Evolutionary conservation across 805 yeast species (phyloP), one percentile per base, ranked within the genome.

Genomic region (Zygoascus biomembranicola): DNA sequence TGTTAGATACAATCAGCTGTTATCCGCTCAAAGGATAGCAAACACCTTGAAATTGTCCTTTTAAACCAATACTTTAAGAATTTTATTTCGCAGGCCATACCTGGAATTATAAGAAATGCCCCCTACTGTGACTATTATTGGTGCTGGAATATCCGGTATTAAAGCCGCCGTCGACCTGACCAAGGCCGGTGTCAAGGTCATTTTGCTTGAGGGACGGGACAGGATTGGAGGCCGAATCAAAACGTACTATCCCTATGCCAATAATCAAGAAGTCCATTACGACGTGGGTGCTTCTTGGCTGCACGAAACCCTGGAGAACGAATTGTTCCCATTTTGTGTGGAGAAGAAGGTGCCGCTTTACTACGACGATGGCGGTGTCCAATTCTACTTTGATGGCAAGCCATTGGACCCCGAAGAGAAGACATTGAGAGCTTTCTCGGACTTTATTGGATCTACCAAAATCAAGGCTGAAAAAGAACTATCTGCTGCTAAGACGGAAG

Each of bases 251-350:
- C 50, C 52, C 45, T 18, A 42, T 19, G 5, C 49, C 10, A 9
- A 48, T 43, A 52, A 82, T 82, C 59, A 94, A 86, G 66, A 58
- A 85, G 35, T 95, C 92, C 0, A 35, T 42, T 55, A 52, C 41
- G 60, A 57, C n/a, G 32, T 57, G 37, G 97, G 97, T 0, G 96
- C 95, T 0, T 79, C 90, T 4, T 90, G 97, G 97, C 87, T 86
- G 63, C 97, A 90, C 64, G 96, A 88, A 59, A 80, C 90, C 0
- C 68, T 88, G 42, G 73, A 77, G 35, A 90, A 90, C 64, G 75
- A 77, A 1, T 70, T 86, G 20, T 83, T 87, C 61, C 75, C 77
- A 45, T 78, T 77, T 53, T 81, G 73, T 6, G 66, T 66, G 8
- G 58, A 58, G 9, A 59, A 57, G 44, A 65, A 65, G 1, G 55